A percentile compares a stretch with the other conserved stretches of the same genome.
Conservation (phyloP, 1,139 yeast species). For the Petasospora fabianii region DNA sequence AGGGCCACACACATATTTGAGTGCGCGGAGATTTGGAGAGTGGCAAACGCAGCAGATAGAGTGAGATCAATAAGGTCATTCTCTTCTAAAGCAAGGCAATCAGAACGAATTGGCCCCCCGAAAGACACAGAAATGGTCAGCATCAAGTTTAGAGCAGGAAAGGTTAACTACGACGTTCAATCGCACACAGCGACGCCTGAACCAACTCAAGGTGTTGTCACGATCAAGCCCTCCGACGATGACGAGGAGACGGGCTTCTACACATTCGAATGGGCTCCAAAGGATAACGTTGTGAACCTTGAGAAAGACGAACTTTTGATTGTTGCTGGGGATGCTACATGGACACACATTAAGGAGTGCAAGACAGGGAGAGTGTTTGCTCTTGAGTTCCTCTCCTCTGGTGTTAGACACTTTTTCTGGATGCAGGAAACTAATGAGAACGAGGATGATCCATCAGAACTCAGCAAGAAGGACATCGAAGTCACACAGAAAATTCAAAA, state of each 20-base stretch:
- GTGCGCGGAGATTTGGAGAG: no score
- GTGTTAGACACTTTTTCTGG: slow-evolving; percentile 87
- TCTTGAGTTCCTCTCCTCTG: slow-evolving; percentile 75
- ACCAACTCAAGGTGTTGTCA: slow-evolving; percentile 71
- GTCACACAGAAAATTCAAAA: slow-evolving; percentile 51
- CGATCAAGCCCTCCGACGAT: slow-evolving; percentile 51
- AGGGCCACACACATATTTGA: no score
- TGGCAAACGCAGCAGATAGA: no score
- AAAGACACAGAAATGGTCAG: slow-evolving; percentile 18
- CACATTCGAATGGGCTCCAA: slow-evolving; percentile 60
- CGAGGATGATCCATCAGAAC: slow-evolving; percentile 46
- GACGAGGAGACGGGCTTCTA: slow-evolving; percentile 44
- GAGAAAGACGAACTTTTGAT: slow-evolving; percentile 70
- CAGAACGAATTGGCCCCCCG: no score
- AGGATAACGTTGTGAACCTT: slow-evolving; percentile 37
- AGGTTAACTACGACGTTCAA: slow-evolving; percentile 68
- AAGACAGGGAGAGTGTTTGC: slow-evolving; percentile 83
- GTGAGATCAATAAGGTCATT: no score
- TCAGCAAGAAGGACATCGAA: slow-evolving; percentile 60
- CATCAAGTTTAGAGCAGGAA: slow-evolving; percentile 78
- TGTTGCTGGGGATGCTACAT: slow-evolving; percentile 90
- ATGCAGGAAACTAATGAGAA: slow-evolving; percentile 77
- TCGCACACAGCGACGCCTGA: slow-evolving; percentile 71
- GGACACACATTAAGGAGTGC: slow-evolving; percentile 72
- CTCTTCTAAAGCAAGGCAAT: no score